phyloP scores from a whole-genome alignment of 176 grass and related monocot genomes.

The Poa pratensis region DNA sequence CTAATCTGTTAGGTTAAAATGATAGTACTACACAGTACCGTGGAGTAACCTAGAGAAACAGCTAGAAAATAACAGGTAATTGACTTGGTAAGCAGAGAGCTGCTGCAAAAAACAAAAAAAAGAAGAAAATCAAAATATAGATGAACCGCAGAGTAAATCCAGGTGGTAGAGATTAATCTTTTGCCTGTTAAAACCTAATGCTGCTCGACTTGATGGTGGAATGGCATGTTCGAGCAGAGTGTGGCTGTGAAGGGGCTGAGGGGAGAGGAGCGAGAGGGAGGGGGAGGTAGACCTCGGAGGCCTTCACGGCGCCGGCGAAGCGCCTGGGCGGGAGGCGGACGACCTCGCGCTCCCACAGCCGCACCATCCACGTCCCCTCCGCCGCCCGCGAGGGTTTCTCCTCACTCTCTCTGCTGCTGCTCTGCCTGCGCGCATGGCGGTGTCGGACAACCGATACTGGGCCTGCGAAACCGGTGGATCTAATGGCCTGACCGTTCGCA shows the following conservation, averaged over 20 bases:
- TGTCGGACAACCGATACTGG: background rate
- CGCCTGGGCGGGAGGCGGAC: constrained; percentile 41
- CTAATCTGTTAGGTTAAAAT: background rate
- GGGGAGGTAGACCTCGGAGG: constrained; percentile 49
- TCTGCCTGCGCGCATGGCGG: background rate
- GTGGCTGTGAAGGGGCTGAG: background rate
- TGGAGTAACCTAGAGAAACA: too few relatives aligned
- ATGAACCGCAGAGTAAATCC: background rate
- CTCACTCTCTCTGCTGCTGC: background rate
- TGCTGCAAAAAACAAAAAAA: too few relatives aligned
- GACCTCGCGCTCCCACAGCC: constrained; percentile 56
- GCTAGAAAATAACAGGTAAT: too few relatives aligned
- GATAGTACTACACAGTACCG: too few relatives aligned
- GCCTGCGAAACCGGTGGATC: background rate
- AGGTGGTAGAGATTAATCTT: background rate
- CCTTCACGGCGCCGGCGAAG: constrained; percentile 49
- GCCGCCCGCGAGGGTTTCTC: constrained; percentile 13
- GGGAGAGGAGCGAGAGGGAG: background rate
- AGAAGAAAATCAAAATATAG: background rate
- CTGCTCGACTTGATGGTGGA: background rate
- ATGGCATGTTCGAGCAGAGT: background rate
- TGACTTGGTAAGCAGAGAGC: too few relatives aligned
- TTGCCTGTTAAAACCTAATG: background rate
- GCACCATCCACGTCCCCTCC: constrained; percentile 28
- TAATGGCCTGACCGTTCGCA: background rate